Base-by-base conservation (phyloP, 2,329 filamentous ascomycete genomes). In the Neonectria sp. region DNA sequence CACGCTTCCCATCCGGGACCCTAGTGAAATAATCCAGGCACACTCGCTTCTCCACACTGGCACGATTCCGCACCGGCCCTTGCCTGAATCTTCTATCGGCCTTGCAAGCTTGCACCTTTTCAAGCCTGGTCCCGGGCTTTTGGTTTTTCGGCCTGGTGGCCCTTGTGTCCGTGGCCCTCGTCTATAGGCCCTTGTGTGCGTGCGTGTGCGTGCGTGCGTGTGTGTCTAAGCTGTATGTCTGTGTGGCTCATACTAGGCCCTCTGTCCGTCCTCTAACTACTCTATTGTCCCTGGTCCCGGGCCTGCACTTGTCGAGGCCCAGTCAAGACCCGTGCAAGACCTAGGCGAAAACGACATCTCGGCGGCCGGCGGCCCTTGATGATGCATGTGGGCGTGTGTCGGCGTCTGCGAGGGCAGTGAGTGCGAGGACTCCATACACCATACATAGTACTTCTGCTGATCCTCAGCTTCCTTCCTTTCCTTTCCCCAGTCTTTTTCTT, bases 21-120 rank as follows among this genome's bases (percentile, higher is more conserved):
- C 68, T 82, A 83, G 82, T 81, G 73, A 82, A 82, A 83, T 82
- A 81, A 80, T 76, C 76, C 80, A 81, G 79, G 80, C 75, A 75
- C 77, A 76, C 69, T 78, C 68, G 74, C 76, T 80, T 78, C 84
- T 84, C 82, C 82, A 85, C 83, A 70, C 74, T 73, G 71, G 68
- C 63, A 73, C 69, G 65, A 71, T 68, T 70, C 72, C 66, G 59
- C 67, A 62, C 64, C 60, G 56, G 65, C 59, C 69, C 64, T 74
- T 72, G 65, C 63, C 63, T 71, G 65, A 69, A 66, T 71, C 65
- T 64, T 62, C 65, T 61, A 70, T 69, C 58, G 59, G 61, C 48
- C 55, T 65, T 52, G 60, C 48, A 62, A 49, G 55, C 48, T 61
- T 51, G 31, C 51, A 56, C 53, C 49, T 57, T 55, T 67, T 61